Evolutionary conservation across 2,329 filamentous ascomycete species (phyloP), one percentile per base, ranked within the genome.

Genomic region (Rutstroemia sp.): DNA sequence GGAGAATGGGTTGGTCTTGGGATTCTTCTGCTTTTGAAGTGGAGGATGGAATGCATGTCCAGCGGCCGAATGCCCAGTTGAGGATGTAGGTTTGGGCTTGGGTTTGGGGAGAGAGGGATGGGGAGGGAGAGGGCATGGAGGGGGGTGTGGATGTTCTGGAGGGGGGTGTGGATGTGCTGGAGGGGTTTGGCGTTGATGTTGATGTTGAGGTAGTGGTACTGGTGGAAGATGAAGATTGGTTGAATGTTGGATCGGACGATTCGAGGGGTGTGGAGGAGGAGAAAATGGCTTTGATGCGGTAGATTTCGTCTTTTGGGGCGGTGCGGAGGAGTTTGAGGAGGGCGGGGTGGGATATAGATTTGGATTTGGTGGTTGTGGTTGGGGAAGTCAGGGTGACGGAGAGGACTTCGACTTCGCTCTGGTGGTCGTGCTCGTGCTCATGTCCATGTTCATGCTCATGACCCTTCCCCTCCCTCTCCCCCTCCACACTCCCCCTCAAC

Each of bases 1-100:
- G 78, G 61, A 90, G 70, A 16, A 78, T 72, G 1, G 77, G 71
- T 1, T 48, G 34, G 49, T 70, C 67, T 84, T 69, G 67, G 1
- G 68, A 2, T 19, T 19, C 19, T 19, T 19, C 19, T 19, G 3
- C 19, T 3, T 40, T 16, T 16, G 38, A 12, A 16, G 38, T 6
- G 14, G 38, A 6, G 14, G 17, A 40, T 9, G 38, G 39, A 19
- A 19, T 95, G 68, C 92, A 96, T 0, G 84, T 95, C 92, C 94
- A 99, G 30, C 94, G 81, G 0, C 91, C 91, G 73, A 99, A 99
- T 0, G 94, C 94, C 94, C 94, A 99, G 71, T 99, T 99, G 58
- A 99, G 79, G 46, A 99, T 96, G 69, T 94, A 96, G 55, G 19
- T 71, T 67, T 2, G 71, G 72, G 42, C 6, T 40, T 40, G 10